phyloP scores from a whole-genome alignment of 2,329 filamentous ascomycete species.

The Rhynchosporium agropyri region DNA sequence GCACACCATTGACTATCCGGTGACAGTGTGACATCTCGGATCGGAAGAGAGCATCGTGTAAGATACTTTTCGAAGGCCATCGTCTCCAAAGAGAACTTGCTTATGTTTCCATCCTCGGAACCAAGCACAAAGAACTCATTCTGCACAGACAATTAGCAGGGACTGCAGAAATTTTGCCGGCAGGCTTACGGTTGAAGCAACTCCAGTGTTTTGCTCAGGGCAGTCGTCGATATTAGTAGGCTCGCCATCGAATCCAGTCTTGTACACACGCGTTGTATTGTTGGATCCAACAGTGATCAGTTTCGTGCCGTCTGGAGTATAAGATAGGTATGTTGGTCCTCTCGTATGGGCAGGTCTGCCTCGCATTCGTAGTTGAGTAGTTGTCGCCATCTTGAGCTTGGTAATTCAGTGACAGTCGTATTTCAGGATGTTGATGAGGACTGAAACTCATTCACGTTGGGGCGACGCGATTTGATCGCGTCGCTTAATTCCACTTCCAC shows the following conservation, averaged over 20 bases:
- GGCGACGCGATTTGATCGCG: constrained; percentile 11
- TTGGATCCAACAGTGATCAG: constrained; percentile 92
- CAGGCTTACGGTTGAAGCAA: constrained; percentile 65
- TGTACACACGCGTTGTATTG: constrained; percentile 90
- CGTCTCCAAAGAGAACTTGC: constrained; percentile 79
- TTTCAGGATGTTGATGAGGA: constrained; percentile 21
- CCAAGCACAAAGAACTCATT: constrained; percentile 86
- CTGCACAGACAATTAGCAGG: constrained; percentile 44
- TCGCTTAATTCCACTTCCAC: constrained; percentile 20
- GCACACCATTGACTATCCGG: constrained; percentile 85
- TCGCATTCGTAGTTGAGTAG: constrained; percentile 52
- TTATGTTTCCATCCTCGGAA: constrained; percentile 94
- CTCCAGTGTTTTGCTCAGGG: constrained; percentile 79
- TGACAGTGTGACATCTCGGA: constrained; percentile 83
- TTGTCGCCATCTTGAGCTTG: constrained; percentile 40
- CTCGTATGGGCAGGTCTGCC: constrained; percentile 77
- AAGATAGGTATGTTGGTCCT: constrained; percentile 83
- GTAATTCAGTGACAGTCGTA: constrained; percentile 21
- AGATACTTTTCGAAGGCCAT: constrained; percentile 80
- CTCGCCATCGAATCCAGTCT: constrained; percentile 88
- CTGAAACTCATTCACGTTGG: constrained; percentile 22
- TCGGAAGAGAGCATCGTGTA: constrained; percentile 79
- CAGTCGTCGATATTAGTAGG: constrained; percentile 91
- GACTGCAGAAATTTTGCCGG: neutral
- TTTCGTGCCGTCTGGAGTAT: constrained; percentile 84